These are phyloP conservation scores for Glycine soja DNA, from an alignment of 306 rosid genomes.

Conservation along the genomic window DNA sequence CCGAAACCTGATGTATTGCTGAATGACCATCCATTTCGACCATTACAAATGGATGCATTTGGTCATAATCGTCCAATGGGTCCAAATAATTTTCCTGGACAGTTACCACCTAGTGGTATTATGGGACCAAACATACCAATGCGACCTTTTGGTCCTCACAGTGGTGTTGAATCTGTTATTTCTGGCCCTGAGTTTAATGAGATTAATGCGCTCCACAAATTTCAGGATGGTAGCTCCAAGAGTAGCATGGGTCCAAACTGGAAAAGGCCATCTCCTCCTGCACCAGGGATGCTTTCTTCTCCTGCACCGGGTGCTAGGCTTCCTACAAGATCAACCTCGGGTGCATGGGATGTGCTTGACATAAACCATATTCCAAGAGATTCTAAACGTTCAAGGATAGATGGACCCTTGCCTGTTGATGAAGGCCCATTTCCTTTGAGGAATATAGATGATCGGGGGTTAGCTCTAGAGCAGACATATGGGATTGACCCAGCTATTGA, in stretches of 20 bases:
- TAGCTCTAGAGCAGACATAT: constrained; percentile 65
- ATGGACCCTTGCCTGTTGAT: constrained; percentile 63
- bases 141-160: constrained; percentile 84
- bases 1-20: constrained; percentile 69
- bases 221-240: constrained; percentile 80
- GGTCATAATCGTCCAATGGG: constrained; percentile 72
- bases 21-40: constrained; percentile 70
- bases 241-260: constrained; percentile 74
- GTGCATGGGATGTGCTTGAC: constrained; percentile 86
- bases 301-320: constrained; percentile 67
- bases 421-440: constrained; percentile 66
- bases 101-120: constrained; percentile 61
- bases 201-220: constrained; percentile 53
- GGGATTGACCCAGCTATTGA: constrained; percentile 59
- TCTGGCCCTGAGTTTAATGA: constrained; percentile 76
- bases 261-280: constrained; percentile 88
- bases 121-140: constrained; percentile 65
- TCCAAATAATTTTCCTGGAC: constrained; percentile 74
- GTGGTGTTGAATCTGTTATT: constrained; percentile 69
- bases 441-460: constrained; percentile 63
- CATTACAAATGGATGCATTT: constrained; percentile 67
- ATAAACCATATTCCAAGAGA: constrained; percentile 80
- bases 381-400: constrained; percentile 78
- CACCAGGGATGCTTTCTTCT: constrained; percentile 75
- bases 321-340: constrained; percentile 66